Percentiles rank a stretch among this genome's conserved stretches.
Evolutionary conservation across 2,329 filamentous ascomycete genomes (phyloP).

Genomic region (Monosporascus sp.): DNA sequence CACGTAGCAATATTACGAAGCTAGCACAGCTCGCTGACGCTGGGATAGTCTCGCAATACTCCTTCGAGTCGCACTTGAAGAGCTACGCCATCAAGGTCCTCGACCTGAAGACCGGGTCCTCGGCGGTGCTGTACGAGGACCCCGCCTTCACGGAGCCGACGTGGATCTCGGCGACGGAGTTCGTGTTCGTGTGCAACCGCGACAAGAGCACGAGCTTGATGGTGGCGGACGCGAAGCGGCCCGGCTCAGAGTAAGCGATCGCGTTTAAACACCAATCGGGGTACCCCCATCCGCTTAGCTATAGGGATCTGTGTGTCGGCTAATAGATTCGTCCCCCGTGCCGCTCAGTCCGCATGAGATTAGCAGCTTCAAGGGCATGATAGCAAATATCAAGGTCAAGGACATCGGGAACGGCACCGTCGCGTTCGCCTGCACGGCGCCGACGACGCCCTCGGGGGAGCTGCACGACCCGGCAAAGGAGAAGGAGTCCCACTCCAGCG

Average conservation of each 20-base stretch:
- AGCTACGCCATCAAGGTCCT: slow-evolving; percentile 65
- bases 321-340: neutral
- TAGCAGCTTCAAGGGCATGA: slow-evolving; percentile 42
- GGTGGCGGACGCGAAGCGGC: slow-evolving; percentile 31
- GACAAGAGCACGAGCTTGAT: slow-evolving; percentile 45
- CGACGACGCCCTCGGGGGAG: slow-evolving; percentile 63
- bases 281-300: slow-evolving; percentile 4
- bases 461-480: slow-evolving; percentile 63
- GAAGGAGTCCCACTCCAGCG: slow-evolving; percentile 56
- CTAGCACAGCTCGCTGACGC: slow-evolving; percentile 1
- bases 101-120: slow-evolving; percentile 62
- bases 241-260: slow-evolving; percentile 32
- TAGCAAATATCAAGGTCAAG: slow-evolving; percentile 57
- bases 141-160: slow-evolving; percentile 62
- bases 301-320: slow-evolving; percentile 9
- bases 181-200: slow-evolving; percentile 47
- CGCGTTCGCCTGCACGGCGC: slow-evolving; percentile 56
- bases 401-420: slow-evolving; percentile 44
- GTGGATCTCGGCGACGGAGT: slow-evolving; percentile 69
- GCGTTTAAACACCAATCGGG: neutral
- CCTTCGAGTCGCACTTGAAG: slow-evolving; percentile 69
- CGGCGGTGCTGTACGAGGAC: slow-evolving; percentile 61
- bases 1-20: too few species aligned
- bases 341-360: slow-evolving; percentile 39
- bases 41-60: slow-evolving; percentile 63